Percentiles rank a stretch among this genome's conserved stretches.
Conservation (phyloP, 1,139 yeast genomes). For the Ogataea hybrid region DNA sequence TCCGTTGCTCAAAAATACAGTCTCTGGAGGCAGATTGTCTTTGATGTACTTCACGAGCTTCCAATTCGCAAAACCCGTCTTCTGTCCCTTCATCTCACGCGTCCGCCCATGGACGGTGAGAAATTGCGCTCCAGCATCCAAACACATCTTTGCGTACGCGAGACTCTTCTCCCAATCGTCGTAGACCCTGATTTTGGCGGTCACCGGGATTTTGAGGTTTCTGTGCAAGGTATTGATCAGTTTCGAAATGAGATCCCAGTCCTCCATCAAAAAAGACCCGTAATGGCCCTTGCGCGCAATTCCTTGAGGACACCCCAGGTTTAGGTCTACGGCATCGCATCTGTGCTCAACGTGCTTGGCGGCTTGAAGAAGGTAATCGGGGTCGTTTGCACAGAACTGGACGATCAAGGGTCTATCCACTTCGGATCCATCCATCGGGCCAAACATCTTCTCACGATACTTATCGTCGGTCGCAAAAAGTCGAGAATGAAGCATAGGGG, state of each 20-base stretch:
- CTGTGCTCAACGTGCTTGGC: constrained; percentile 75
- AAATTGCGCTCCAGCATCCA: constrained; percentile 93
- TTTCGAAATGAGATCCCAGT: constrained; percentile 79
- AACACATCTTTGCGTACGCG: constrained; percentile 86
- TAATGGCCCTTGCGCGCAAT: constrained; percentile 93
- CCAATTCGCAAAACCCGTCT: constrained; percentile 97
- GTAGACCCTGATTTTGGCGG: constrained; percentile 92
- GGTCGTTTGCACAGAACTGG: constrained; percentile 96
- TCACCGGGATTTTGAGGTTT: constrained; percentile 80
- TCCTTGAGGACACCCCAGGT: constrained; percentile 97
- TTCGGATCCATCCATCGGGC: constrained; percentile 69
- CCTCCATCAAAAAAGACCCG: constrained; percentile 96
- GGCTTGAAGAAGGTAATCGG: constrained; percentile 76
- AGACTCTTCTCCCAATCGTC: constrained; percentile 83
- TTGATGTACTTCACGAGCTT: constrained; percentile 67
- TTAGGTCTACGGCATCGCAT: constrained; percentile 95
- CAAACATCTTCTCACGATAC: constrained; percentile 77
- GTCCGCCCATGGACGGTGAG: constrained; percentile 95
- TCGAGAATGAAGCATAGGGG: constrained; percentile 96
- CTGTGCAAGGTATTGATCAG: constrained; percentile 72
- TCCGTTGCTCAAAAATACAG: constrained; percentile 93
- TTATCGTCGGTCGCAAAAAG: constrained; percentile 82
- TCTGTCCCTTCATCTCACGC: constrained; percentile 96
- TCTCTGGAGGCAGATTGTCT: constrained; percentile 76
- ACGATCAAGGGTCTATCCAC: constrained; percentile 82